A percentile compares a stretch with the other conserved stretches of the same genome.
phyloP scores from a whole-genome alignment of 768 basidiomycete genomes.

The Lactarius deliciosus region DNA sequence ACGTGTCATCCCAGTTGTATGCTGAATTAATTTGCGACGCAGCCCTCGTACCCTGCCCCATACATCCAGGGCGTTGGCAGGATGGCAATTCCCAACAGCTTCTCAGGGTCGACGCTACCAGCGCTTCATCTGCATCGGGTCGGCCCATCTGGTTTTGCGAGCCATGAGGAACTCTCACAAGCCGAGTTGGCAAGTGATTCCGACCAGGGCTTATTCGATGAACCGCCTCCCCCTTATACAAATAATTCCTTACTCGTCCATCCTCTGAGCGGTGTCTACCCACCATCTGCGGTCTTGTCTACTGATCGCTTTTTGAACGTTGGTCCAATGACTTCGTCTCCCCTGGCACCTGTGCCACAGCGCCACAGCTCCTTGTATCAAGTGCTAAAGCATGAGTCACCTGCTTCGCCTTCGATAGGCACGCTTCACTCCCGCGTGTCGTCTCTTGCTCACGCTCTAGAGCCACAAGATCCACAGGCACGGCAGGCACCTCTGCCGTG shows the following conservation, averaged over 20 bases:
- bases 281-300: conserved; percentile 6
- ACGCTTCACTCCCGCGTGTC: conserved; percentile 6
- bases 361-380: conserved; percentile 27
- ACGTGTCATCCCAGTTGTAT: not conserved
- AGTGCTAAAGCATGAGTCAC: conserved; percentile 22
- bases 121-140: conserved; percentile 9
- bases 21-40: not conserved
- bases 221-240: conserved; percentile 24
- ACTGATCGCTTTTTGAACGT: not conserved
- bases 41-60: conserved; percentile 2
- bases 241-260: conserved; percentile 5
- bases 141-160: not conserved
- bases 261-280: conserved; percentile 4
- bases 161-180: conserved; percentile 8
- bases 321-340: conserved; percentile 8
- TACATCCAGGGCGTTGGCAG: conserved; percentile 18
- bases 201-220: conserved; percentile 13
- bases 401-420: conserved; percentile 9
- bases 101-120: not conserved
- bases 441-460: conserved; percentile 23
- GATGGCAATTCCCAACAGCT: conserved; percentile 8
- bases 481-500: conserved; percentile 1
- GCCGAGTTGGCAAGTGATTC: not conserved
- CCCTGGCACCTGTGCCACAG: conserved; percentile 23
- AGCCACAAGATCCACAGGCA: conserved; percentile 16